Evolutionary conservation across 495 filamentous ascomycete species (phyloP), one percentile per base, ranked within the genome.

Genomic region (Aspergillus mulundensis): DNA sequence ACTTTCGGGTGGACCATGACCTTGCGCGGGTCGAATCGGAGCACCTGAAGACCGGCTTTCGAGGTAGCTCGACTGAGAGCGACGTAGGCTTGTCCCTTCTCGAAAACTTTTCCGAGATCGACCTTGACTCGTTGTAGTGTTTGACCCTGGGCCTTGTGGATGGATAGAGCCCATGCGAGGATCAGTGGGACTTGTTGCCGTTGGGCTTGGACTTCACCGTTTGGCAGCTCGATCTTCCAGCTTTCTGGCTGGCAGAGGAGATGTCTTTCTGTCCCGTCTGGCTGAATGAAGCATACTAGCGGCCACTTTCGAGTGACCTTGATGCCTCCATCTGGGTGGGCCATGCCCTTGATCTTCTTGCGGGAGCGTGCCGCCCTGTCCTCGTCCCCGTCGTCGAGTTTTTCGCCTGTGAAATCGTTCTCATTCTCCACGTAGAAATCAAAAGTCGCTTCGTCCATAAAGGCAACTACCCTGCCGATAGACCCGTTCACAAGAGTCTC

Each of bases 131-230:
- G 81, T 64, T 96, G 91, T 42, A 98, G 76, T 14, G 94, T 97
- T 66, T 97, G 95, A 0, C 94, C 94, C 66, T 98, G 94, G 8
- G 95, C 94, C 73, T 98, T 98, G 76, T 98, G 94, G 58, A 98
- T 97, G 2, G 90, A 95, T 15, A 98, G 73, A 14, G 94, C 95
- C 94, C 94, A 97, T 1, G 94, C 94, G 11, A 98, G 79, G 50
- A 97, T 97, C 30, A 98, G 78, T 2, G 94, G 58, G 8, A 82
- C 70, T 51, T 82, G 79, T 56, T 69, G 63, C 20, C 79, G 87
- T 34, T 86, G 84, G 1, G 94, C 94, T 70, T 97, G 94, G 0
- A 96, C 80, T 65, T 98, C 94, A 40, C 94, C 94, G 45, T 88
- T 97, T 14, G 95, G 95, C 21, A 96, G 83, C 70, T 98, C 95